Evolutionary conservation across 768 basidiomycete species (phyloP).

Genomic region (Mycena haematopus): DNA sequence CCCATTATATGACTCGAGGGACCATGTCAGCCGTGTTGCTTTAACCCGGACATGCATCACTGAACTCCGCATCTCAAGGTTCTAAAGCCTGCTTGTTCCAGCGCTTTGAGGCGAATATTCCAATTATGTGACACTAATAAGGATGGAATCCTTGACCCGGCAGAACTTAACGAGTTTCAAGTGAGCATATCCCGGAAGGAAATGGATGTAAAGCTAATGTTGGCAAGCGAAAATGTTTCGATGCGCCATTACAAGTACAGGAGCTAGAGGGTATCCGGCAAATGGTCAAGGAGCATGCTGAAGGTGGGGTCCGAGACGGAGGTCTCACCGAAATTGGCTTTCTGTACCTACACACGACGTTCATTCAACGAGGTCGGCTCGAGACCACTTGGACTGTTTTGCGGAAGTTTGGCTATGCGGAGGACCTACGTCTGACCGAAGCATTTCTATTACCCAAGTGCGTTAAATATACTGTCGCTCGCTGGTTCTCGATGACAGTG

Average conservation of each 20-base stretch:
- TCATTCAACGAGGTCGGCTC: slow-evolving; percentile 93
- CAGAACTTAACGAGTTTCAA: slow-evolving; percentile 97
- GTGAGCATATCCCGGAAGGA: slow-evolving; percentile 48
- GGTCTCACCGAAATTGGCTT: slow-evolving; percentile 94
- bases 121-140: slow-evolving; percentile 95
- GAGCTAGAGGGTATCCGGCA: slow-evolving; percentile 97
- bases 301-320: slow-evolving; percentile 73
- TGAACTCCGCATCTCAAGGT: slow-evolving; percentile 54
- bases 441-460: slow-evolving; percentile 89
- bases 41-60: slow-evolving; percentile 8
- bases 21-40: slow-evolving; percentile 70
- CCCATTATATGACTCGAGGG: slow-evolving; percentile 94
- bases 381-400: slow-evolving; percentile 99
- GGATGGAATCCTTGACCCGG: slow-evolving; percentile 87
- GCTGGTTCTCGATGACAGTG: slow-evolving; percentile 25
- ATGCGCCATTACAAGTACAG: slow-evolving; percentile 87
- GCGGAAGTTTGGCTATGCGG: slow-evolving; percentile 94
- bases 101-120: slow-evolving; percentile 92
- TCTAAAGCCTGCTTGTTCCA: slow-evolving; percentile 89
- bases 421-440: slow-evolving; percentile 89
- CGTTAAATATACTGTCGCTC: slow-evolving; percentile 35
- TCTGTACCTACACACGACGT: slow-evolving; percentile 92
- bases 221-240: slow-evolving; percentile 89
- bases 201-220: slow-evolving; percentile 7
- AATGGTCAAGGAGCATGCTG: slow-evolving; percentile 83